Conservation (phyloP, 2,329 filamentous ascomycete genomes). For the Mariannaea sp. region DNA sequence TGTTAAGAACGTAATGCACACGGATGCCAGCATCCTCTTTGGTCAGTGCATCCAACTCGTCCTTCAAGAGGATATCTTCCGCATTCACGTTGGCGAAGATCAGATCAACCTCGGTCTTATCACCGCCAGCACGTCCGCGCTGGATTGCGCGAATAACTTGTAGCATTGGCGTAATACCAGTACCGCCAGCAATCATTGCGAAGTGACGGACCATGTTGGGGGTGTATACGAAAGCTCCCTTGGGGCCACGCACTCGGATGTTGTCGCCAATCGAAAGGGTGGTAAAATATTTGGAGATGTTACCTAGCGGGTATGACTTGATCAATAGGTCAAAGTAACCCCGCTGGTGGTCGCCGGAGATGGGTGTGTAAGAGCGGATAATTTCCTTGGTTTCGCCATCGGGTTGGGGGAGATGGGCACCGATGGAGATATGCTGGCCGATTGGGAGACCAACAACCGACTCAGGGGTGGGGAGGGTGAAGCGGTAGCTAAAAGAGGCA, state of each 20-base stretch:
- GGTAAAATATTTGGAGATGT: constrained; percentile 91
- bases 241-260: constrained; percentile 88
- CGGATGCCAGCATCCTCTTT: constrained; percentile 78
- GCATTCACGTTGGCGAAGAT: constrained; percentile 94
- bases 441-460: constrained; percentile 92
- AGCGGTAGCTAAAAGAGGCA: constrained; percentile 71
- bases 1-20: constrained; percentile 93
- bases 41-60: constrained; percentile 80
- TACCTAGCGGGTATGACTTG: constrained; percentile 94
- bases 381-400: constrained; percentile 79
- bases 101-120: constrained; percentile 85
- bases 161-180: constrained; percentile 98
- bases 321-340: constrained; percentile 95
- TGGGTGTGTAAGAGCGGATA: constrained; percentile 86
- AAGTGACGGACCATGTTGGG: constrained; percentile 95
- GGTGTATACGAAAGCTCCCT: constrained; percentile 94
- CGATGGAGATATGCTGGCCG: constrained; percentile 96
- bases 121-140: constrained; percentile 74
- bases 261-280: constrained; percentile 78
- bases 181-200: constrained; percentile 95
- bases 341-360: constrained; percentile 82
- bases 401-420: constrained; percentile 67
- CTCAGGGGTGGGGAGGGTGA: constrained; percentile 74
- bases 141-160: constrained; percentile 91
- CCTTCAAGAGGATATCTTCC: constrained; percentile 88